phyloP scores from a whole-genome alignment of 345 rosid genomes.

The Pistacia atlantica region DNA sequence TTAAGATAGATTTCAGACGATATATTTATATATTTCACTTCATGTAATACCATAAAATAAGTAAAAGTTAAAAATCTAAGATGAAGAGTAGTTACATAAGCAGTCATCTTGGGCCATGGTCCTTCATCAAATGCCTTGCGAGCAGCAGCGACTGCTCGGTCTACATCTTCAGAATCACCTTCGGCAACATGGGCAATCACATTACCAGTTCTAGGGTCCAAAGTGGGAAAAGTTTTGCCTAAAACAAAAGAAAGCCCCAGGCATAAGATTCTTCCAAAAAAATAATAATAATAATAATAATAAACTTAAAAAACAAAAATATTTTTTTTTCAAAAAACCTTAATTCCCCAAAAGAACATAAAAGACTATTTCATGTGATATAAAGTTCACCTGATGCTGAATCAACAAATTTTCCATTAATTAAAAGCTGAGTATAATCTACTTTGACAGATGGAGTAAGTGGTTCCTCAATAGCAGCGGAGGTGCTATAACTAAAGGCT shows the following conservation, averaged over 20 bases:
- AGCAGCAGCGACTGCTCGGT: conserved; percentile 88
- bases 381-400: conserved; percentile 72
- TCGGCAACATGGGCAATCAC: conserved; percentile 92
- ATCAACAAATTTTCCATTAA: conserved; percentile 77
- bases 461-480: conserved; percentile 55
- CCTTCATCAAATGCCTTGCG: conserved; percentile 98
- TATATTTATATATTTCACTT: neutral
- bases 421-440: conserved; percentile 61
- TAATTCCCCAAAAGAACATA: neutral
- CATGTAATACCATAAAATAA: neutral
- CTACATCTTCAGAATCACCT: conserved; percentile 86
- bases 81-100: conserved; percentile 54
- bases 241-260: neutral
- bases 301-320: neutral
- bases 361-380: neutral
- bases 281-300: too few relatives aligned
- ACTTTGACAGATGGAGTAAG: conserved; percentile 65
- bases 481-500: conserved; percentile 51
- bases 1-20: conserved; percentile 4
- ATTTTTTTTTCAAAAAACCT: too few relatives aligned
- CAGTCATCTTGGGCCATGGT: conserved; percentile 94
- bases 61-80: neutral
- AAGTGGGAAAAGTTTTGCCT: conserved; percentile 78
- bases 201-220: conserved; percentile 91
- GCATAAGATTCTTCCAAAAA: neutral